Evolutionary conservation across 441 rosid genomes (phyloP).

Genomic region (Adansonia gregorii): DNA sequence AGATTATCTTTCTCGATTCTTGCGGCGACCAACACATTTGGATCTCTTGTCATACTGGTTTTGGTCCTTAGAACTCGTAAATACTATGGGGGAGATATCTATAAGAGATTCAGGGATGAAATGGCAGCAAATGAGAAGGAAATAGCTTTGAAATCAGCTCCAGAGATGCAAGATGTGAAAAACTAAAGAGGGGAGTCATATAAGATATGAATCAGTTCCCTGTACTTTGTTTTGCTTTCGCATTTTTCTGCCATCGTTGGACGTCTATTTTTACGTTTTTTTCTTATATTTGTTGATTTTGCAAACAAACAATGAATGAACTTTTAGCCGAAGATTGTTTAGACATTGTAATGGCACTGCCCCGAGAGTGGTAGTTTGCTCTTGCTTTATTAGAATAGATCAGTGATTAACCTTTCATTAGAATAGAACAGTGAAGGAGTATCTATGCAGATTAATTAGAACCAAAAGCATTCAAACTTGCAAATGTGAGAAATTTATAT

Average conservation of each 20-base stretch:
- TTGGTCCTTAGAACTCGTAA: slow-evolving; percentile 37
- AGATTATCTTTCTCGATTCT: slow-evolving; percentile 32
- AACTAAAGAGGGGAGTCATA: not conserved
- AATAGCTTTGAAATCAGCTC: slow-evolving; percentile 13
- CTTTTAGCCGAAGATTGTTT: not conserved
- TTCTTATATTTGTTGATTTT: not conserved
- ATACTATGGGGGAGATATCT: slow-evolving; percentile 38
- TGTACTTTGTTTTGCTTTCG: not conserved
- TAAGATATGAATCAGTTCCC: not conserved
- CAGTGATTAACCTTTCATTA: no score
- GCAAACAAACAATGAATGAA: not conserved
- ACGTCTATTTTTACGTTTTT: not conserved
- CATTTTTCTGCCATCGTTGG: slow-evolving; percentile 1
- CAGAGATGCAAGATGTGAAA: not conserved
- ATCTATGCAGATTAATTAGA: no score
- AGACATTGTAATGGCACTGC: not conserved
- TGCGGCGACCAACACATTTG: slow-evolving; percentile 29
- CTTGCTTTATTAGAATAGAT: no score
- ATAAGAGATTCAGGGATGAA: slow-evolving; percentile 37
- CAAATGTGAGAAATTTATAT: no score
- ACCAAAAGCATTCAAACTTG: no score
- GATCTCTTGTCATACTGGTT: slow-evolving; percentile 30
- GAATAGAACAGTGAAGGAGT: no score
- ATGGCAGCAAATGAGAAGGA: slow-evolving; percentile 26
- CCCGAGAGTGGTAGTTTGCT: no score